These are phyloP conservation scores for Sphagnum magellanicum DNA, from an alignment of 228 moss, liverwort and hornwort species.

Conservation along the genomic window DNA sequence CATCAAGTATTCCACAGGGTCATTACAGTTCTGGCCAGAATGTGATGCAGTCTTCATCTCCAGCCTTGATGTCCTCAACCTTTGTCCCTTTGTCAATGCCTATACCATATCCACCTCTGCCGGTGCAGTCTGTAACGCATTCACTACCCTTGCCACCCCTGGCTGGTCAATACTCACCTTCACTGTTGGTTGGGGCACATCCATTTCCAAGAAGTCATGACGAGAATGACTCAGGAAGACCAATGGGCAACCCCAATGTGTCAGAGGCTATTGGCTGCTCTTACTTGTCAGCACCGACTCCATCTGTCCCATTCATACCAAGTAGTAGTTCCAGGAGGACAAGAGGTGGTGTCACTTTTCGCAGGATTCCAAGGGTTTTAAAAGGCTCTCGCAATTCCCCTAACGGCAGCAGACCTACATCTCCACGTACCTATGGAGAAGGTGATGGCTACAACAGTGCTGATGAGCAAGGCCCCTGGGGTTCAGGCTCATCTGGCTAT, in stretches of 20 bases:
- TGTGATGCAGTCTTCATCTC: conserved; percentile 10
- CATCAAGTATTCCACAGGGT: neutral
- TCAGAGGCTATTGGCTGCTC: conserved; percentile 62
- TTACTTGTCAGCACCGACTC: conserved; percentile 27
- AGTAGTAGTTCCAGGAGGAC: conserved; percentile 59
- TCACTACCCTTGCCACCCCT: neutral
- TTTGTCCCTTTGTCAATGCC: conserved; percentile 16
- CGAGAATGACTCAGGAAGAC: conserved; percentile 43
- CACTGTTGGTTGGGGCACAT: conserved; percentile 15
- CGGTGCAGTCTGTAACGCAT: conserved; percentile 2
- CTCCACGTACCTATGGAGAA: conserved; percentile 84
- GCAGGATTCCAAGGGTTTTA: conserved; percentile 49
- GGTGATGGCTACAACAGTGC: conserved; percentile 95
- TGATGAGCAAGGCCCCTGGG: conserved; percentile 87
- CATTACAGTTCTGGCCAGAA: conserved; percentile 12
- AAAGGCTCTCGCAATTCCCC: conserved; percentile 79
- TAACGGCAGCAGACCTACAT: conserved; percentile 74
- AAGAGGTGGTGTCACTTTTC: conserved; percentile 49
- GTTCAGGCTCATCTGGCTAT: conserved; percentile 66
- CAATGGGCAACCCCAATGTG: conserved; percentile 14
- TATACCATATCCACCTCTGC: conserved; percentile 16
- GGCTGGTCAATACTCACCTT: neutral
- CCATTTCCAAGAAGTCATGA: conserved; percentile 25
- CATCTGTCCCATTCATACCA: conserved; percentile 32
- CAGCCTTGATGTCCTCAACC: conserved; percentile 20